A percentile compares a stretch with the other conserved stretches of the same genome.
phyloP scores from a whole-genome alignment of 805 yeast genomes.

The Metschnikowia similis region DNA sequence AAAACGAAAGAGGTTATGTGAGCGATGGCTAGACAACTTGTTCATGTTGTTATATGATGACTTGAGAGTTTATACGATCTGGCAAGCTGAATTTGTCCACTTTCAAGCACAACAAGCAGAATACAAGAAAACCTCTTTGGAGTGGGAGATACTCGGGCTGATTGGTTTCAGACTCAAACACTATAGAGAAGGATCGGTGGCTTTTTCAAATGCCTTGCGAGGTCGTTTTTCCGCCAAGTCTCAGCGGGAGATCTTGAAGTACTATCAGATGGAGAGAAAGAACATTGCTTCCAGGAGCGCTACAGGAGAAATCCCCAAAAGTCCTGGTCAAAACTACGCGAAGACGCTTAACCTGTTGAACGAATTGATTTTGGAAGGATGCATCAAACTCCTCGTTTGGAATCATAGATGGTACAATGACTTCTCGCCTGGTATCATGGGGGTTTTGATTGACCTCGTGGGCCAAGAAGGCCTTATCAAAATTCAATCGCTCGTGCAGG shows the following conservation, averaged over 20 bases:
- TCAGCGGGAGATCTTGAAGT: conserved; percentile 66
- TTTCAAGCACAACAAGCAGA: conserved; percentile 83
- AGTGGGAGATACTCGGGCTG: conserved; percentile 90
- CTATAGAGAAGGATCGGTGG: conserved; percentile 79
- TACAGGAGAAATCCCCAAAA: conserved; percentile 8
- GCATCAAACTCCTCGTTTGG: conserved; percentile 89
- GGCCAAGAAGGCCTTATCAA: conserved; percentile 76
- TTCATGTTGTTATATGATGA: conserved; percentile 71
- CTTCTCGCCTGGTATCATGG: conserved; percentile 67
- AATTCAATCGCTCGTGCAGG: conserved; percentile 66
- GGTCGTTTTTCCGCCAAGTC: conserved; percentile 79
- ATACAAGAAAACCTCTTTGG: conserved; percentile 72
- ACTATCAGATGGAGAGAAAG: conserved; percentile 51
- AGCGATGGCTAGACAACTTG: conserved; percentile 68
- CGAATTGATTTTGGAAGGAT: conserved; percentile 58
- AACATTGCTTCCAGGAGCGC: conserved; percentile 26
- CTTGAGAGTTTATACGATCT: conserved; percentile 77
- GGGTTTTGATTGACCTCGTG: conserved; percentile 56
- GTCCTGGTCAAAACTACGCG: conserved; percentile 29
- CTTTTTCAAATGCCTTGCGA: conserved; percentile 68
- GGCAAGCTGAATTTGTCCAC: conserved; percentile 90
- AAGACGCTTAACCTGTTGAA: conserved; percentile 43
- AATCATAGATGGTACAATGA: conserved; percentile 96
- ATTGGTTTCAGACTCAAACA: conserved; percentile 85
- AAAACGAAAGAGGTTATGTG: conserved; percentile 63